Evolutionary conservation across 2,329 filamentous ascomycete species (phyloP), one percentile per base, ranked within the genome.

Genomic region (Penicillium oxalicum): DNA sequence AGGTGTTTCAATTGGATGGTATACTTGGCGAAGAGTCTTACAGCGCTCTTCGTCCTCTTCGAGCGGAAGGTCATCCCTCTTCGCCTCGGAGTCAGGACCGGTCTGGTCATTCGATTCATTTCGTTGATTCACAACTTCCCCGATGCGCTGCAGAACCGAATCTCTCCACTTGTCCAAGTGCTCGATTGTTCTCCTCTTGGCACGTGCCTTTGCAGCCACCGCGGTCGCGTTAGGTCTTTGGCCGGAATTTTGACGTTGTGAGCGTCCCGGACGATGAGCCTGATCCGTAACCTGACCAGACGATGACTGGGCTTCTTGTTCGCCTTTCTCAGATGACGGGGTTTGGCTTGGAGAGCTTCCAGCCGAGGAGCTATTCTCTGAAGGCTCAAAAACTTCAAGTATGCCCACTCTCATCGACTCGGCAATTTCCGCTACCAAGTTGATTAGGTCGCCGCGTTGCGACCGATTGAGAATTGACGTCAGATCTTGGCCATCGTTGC

Each of bases 141-240:
- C 80, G 25, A 95, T 73, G 11, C 90, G 80, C 48, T 81, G 77
- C 36, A 88, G 72, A 8, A 95, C 80, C 9, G 76, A 74, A 5
- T 81, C 77, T 59, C 88, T 81, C 91, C 91, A 97, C 55, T 88
- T 85, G 49, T 86, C 82, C 63, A 91, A 95, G 63, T 85, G 83
- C 5, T 77, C 71, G 4, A 94, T 65, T 1, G 83, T 78, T 46
- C 86, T 83, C 53, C 79, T 51, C 48, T 66, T 62, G 5, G 82
- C 71, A 83, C 59, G 90, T 69, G 58, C 58, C 64, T 51, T 64
- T 9, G 41, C 41, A 53, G 49, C 43, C 5, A 35, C 43, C 5
- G 35, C 43, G 24, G 43, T 60, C 44, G 50, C 51, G 13, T 59
- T 53, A 9, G 40, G 39, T 9, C 51, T 48, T 7, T 52, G 47